Percentiles rank a stretch among this genome's conserved stretches.
Conservation (phyloP, 805 yeast species). For the Saccharomyces jurei region DNA sequence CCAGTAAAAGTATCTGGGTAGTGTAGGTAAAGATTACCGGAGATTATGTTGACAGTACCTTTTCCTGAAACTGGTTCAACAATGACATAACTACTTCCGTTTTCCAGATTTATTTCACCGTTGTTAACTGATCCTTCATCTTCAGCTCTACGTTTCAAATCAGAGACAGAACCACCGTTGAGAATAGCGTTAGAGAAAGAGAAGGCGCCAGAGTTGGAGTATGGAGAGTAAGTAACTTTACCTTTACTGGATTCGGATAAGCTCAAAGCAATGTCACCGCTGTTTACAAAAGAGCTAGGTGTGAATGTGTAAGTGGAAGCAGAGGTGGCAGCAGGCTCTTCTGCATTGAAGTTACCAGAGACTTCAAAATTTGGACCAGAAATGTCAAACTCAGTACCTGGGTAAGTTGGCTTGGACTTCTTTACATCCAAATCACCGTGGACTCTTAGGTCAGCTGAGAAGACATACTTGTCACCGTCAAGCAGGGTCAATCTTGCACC, state of each 20-base stretch:
- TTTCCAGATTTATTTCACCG: slow-evolving; percentile 1
- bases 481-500: neutral
- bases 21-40: neutral
- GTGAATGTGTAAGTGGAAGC: neutral
- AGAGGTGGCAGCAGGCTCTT: slow-evolving; percentile 3
- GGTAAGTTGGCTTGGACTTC: neutral
- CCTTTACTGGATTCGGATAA: slow-evolving; percentile 1
- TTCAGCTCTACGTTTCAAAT: neutral
- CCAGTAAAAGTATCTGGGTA: slow-evolving; percentile 2
- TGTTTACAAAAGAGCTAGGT: neutral
- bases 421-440: neutral
- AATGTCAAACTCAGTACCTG: slow-evolving; percentile 1
- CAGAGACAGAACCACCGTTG: slow-evolving; percentile 1
- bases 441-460: neutral
- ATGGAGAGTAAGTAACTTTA: neutral
- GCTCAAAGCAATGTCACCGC: slow-evolving; percentile 1
- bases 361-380: neutral
- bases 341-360: neutral
- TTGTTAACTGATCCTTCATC: neutral
- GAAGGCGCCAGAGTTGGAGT: slow-evolving; percentile 1
- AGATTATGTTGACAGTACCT: neutral
- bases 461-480: neutral
- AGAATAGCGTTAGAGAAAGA: slow-evolving; percentile 1
- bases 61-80: slow-evolving; percentile 1
- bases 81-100: slow-evolving; percentile 2